These are phyloP conservation scores for Mycothermus thermophilus DNA, from an alignment of 495 filamentous ascomycete species.

Conservation along the genomic window DNA sequence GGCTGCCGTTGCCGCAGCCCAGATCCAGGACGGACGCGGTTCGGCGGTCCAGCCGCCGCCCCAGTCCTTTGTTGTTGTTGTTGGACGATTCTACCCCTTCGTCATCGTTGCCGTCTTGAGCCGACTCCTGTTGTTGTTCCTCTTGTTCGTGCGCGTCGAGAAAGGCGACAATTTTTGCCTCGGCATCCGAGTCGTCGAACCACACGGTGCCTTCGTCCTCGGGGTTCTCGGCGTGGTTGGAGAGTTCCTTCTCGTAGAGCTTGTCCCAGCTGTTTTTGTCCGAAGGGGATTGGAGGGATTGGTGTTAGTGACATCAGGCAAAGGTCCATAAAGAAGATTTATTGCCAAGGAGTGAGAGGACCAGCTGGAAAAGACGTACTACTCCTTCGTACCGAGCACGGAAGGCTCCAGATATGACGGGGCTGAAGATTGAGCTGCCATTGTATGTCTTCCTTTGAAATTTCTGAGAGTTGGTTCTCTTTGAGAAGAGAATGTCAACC, in stretches of 20 bases:
- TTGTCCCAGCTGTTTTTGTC: constrained; percentile 46
- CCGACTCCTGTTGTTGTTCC: no score
- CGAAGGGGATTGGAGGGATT: constrained; percentile 1
- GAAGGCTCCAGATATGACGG: constrained; percentile 45
- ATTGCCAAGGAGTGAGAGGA: not conserved
- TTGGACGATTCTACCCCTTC: not conserved
- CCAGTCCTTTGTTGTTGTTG: no score
- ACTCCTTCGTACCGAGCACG: constrained; percentile 54
- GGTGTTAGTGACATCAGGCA: constrained; percentile 1
- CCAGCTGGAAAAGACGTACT: constrained; percentile 31
- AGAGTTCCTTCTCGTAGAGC: constrained; percentile 46
- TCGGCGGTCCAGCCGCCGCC: constrained; percentile 6
- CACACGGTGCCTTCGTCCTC: constrained; percentile 56
- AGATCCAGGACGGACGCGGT: constrained; percentile 48
- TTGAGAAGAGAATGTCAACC: no score
- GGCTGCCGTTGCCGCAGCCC: constrained; percentile 84
- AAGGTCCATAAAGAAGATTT: no score
- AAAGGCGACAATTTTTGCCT: constrained; percentile 44
- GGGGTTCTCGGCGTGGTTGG: constrained; percentile 47
- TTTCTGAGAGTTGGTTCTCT: no score
- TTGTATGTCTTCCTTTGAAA: constrained; percentile 8
- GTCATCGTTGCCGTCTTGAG: constrained; percentile 21
- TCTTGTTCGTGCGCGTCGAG: constrained; percentile 33
- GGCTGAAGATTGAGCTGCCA: no score
- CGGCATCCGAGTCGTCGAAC: constrained; percentile 62